phyloP scores from a whole-genome alignment of 805 yeast genomes.

The Cyberlindnera japonica region DNA sequence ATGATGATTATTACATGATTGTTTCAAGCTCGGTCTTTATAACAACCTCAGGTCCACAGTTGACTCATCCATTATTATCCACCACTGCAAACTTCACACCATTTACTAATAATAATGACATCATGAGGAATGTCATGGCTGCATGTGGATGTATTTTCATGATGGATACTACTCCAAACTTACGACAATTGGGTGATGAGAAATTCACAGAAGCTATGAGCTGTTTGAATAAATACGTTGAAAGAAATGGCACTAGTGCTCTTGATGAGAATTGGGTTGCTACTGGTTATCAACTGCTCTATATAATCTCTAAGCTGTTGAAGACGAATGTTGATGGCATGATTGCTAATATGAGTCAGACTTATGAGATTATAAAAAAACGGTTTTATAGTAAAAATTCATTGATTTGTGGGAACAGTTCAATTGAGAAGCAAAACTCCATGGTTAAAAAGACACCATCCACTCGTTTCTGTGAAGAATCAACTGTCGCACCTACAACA shows the following conservation, averaged over 20 bases:
- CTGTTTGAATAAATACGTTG: slow-evolving; percentile 10
- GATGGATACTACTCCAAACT: slow-evolving; percentile 29
- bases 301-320: slow-evolving; percentile 35
- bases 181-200: slow-evolving; percentile 24
- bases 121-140: slow-evolving; percentile 32
- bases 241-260: not conserved
- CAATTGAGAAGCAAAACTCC: slow-evolving; percentile 1
- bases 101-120: slow-evolving; percentile 29
- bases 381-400: too few species aligned
- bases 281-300: slow-evolving; percentile 36
- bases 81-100: slow-evolving; percentile 39
- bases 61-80: slow-evolving; percentile 37
- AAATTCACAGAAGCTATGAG: slow-evolving; percentile 27
- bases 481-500: not conserved
- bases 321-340: slow-evolving; percentile 20
- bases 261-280: slow-evolving; percentile 36
- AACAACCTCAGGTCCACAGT: slow-evolving; percentile 39
- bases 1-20: too few species aligned
- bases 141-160: slow-evolving; percentile 41
- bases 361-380: slow-evolving; percentile 33
- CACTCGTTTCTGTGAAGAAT: not conserved
- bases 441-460: not conserved
- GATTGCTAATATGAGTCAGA: slow-evolving; percentile 31
- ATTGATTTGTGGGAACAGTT: too few species aligned
- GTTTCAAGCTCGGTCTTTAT: too few species aligned